Percentiles rank a stretch among this genome's conserved stretches.
phyloP scores from a whole-genome alignment of 2,329 filamentous ascomycete species.

The Fusarium vanettenii region DNA sequence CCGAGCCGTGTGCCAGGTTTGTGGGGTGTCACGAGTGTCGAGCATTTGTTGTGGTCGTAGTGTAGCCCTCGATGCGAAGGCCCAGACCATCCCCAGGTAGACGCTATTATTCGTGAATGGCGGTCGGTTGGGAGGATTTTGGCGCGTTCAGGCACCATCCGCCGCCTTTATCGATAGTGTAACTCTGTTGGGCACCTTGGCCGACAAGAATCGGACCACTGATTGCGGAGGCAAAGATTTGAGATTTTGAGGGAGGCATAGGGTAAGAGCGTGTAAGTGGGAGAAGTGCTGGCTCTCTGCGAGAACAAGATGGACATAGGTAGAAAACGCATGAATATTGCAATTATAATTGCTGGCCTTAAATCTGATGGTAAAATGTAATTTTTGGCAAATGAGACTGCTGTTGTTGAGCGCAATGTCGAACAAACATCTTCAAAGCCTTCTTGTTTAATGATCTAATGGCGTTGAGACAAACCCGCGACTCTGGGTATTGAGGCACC shows the following conservation, averaged over 20 bases:
- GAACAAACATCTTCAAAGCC: background rate
- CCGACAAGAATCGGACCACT: background rate
- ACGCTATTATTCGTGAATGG: background rate
- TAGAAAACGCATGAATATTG: background rate
- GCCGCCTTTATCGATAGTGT: background rate
- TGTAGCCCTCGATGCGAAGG: background rate
- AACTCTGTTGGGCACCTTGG: background rate
- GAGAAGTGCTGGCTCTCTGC: background rate
- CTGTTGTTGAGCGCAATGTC: background rate
- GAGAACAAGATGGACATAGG: background rate
- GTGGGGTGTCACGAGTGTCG: background rate
- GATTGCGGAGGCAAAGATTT: background rate
- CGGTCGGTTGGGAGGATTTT: background rate
- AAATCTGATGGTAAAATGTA: background rate
- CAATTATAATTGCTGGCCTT: background rate
- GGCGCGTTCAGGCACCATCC: constrained; percentile 6
- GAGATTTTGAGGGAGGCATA: background rate
- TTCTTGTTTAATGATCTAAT: background rate
- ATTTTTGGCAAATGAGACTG: background rate
- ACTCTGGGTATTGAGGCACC: background rate
- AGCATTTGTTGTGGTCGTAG: background rate
- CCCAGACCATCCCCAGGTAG: background rate
- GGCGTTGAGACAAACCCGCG: background rate
- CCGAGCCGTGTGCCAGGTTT: background rate
- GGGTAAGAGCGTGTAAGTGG: background rate